Conservation (phyloP, 768 basidiomycete species). For the Boletales sp. region DNA sequence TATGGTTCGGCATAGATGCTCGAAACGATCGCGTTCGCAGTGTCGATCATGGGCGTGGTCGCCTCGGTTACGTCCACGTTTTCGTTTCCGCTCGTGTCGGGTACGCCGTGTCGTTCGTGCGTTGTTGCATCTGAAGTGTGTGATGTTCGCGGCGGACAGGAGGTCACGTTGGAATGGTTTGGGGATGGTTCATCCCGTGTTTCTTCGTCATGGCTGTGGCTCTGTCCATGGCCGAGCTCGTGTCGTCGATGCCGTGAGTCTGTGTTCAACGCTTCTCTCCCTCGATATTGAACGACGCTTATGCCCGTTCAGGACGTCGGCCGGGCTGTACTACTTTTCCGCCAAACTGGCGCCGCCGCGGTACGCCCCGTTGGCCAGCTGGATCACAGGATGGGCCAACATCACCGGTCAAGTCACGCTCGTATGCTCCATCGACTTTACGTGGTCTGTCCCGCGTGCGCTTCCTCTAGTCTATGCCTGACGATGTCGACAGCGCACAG, state of each 20-base stretch:
- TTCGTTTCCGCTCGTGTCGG: conserved; percentile 58
- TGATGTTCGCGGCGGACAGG: conserved; percentile 33
- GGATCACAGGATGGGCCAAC: conserved; percentile 65
- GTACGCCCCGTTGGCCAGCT: conserved; percentile 59
- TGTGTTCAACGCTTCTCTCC: not conserved
- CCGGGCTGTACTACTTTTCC: conserved; percentile 76
- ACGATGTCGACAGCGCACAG: conserved; percentile 46
- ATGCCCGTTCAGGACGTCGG: conserved; percentile 53
- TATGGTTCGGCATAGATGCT: conserved; percentile 31
- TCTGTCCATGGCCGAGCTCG: conserved; percentile 68
- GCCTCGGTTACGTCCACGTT: conserved; percentile 66
- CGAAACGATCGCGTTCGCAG: conserved; percentile 63
- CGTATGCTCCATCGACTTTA: conserved; percentile 74
- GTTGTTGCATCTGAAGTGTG: not conserved
- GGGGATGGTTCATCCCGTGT: conserved; percentile 72
- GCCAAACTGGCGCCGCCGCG: conserved; percentile 65
- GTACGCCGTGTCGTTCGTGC: conserved; percentile 30
- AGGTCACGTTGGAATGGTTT: conserved; percentile 75
- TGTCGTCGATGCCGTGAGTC: conserved; percentile 74
- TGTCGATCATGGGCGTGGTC: conserved; percentile 72
- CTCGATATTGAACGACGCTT: not conserved
- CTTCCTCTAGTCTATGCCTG: no score
- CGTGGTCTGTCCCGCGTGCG: conserved; percentile 38
- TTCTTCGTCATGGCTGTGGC: conserved; percentile 67
- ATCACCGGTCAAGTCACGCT: conserved; percentile 68